These are phyloP conservation scores for Isabelozyma rhagii DNA, from an alignment of 805 yeast genomes.

Conservation along the genomic window DNA sequence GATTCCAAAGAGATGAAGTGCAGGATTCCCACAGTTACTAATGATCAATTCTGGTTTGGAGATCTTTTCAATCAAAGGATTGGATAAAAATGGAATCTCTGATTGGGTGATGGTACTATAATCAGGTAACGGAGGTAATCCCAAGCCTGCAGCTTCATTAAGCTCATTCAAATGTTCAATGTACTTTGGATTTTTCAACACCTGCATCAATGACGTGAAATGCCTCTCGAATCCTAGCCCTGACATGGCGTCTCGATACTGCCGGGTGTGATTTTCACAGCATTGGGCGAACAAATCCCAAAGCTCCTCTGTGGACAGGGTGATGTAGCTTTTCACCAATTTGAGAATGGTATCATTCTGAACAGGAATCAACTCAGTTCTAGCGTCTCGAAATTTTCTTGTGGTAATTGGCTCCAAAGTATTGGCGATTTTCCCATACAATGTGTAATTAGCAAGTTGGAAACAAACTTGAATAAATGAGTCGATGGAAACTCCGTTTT, in stretches of 20 bases:
- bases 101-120: slow-evolving; percentile 6
- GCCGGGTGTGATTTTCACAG: slow-evolving; percentile 48
- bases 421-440: slow-evolving; percentile 49
- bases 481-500: slow-evolving; percentile 40
- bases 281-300: slow-evolving; percentile 51
- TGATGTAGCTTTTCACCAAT: slow-evolving; percentile 61
- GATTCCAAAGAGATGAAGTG: slow-evolving; percentile 81
- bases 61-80: slow-evolving; percentile 31
- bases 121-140: slow-evolving; percentile 30
- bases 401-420: slow-evolving; percentile 64
- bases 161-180: slow-evolving; percentile 36
- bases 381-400: slow-evolving; percentile 60
- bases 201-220: slow-evolving; percentile 59
- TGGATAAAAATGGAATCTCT: slow-evolving; percentile 31
- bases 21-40: slow-evolving; percentile 90
- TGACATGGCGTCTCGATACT: slow-evolving; percentile 48
- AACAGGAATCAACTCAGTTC: slow-evolving; percentile 67
- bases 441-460: slow-evolving; percentile 53
- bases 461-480: slow-evolving; percentile 50
- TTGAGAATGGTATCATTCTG: slow-evolving; percentile 52
- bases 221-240: slow-evolving; percentile 77
- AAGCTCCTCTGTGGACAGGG: slow-evolving; percentile 47
- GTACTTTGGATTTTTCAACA: slow-evolving; percentile 43
- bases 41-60: slow-evolving; percentile 45
- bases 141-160: slow-evolving; percentile 20